These are phyloP conservation scores for Physocladia obscura DNA, from an alignment of 192 early-diverging fungal species.

Conservation along the genomic window DNA sequence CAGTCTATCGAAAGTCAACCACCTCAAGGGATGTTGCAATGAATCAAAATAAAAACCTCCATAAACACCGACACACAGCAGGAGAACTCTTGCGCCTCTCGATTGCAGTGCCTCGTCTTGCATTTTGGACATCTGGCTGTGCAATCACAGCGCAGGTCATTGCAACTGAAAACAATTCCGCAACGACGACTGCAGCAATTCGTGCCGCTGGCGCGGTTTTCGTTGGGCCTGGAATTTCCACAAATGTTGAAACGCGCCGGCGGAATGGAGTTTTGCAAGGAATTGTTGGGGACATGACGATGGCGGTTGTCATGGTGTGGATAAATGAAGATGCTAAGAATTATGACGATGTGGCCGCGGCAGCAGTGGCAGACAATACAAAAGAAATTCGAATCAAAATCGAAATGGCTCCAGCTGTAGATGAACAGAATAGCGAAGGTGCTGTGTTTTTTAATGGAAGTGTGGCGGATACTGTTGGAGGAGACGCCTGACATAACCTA, in stretches of 20 bases:
- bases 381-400: not conserved
- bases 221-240: not conserved
- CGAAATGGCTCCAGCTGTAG: not conserved
- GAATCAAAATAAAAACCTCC: no score
- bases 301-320: conserved; percentile 23
- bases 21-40: no score
- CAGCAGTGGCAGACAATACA: not conserved
- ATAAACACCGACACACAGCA: not conserved
- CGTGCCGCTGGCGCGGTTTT: not conserved
- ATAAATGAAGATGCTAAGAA: not conserved
- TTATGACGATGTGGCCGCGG: not conserved
- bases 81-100: not conserved
- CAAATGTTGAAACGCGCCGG: not conserved
- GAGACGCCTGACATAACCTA: no score
- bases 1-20: no score
- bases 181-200: not conserved
- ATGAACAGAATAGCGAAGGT: no score
- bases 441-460: no score
- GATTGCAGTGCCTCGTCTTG: not conserved
- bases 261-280: conserved; percentile 12
- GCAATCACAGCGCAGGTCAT: not conserved
- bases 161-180: no score
- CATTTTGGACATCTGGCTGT: not conserved
- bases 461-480: no score
- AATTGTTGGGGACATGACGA: conserved; percentile 16